A percentile compares a stretch with the other conserved stretches of the same genome.
phyloP scores from a whole-genome alignment of 2,329 filamentous ascomycete genomes.

The Venturia pyrina region DNA sequence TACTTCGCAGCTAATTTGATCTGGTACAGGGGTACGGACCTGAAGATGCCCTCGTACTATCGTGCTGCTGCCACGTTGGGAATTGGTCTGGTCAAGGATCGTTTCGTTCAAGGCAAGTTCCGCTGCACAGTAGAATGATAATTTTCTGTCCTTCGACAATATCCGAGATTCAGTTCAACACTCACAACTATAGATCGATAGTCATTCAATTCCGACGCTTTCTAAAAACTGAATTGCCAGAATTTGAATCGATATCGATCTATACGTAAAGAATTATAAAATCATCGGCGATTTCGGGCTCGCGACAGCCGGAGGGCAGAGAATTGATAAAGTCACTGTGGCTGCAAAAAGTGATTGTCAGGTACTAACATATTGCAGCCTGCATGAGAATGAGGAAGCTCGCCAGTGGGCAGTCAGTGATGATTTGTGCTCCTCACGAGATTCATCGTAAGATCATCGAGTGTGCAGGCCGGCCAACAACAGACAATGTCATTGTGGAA shows the following conservation, averaged over 20 bases:
- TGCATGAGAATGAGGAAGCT: conserved; percentile 63
- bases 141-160: background rate
- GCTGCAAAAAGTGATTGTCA: too few relatives aligned
- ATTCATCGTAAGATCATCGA: conserved; percentile 31
- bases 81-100: conserved; percentile 55
- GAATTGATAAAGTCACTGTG: too few relatives aligned
- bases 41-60: conserved; percentile 49
- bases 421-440: conserved; percentile 51
- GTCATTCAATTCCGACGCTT: background rate
- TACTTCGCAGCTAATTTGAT: too few relatives aligned
- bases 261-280: background rate
- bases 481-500: conserved; percentile 19
- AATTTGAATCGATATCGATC: background rate
- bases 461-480: background rate
- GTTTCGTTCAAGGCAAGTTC: conserved; percentile 53
- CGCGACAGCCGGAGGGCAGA: too few relatives aligned
- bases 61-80: conserved; percentile 60
- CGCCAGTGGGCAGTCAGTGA: conserved; percentile 54
- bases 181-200: background rate
- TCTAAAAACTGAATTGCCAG: too few relatives aligned
- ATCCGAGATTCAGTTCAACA: too few relatives aligned
- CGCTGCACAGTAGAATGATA: background rate
- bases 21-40: conserved; percentile 45
- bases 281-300: background rate
- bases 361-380: conserved; percentile 29